phyloP scores from a whole-genome alignment of 106 monocot species.

The Phalaenopsis aphrodite region DNA sequence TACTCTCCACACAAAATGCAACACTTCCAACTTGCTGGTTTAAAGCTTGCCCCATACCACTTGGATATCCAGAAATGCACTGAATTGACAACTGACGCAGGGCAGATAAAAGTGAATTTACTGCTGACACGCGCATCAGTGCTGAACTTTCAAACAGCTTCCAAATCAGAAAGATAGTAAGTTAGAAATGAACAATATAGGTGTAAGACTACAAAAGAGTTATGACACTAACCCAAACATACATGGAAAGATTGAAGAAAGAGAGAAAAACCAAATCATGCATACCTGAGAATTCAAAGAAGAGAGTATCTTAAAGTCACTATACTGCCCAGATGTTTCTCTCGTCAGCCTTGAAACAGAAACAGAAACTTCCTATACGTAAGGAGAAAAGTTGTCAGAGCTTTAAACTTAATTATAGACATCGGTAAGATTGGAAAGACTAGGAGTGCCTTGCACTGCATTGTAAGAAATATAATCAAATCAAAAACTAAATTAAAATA shows the following conservation, averaged over 20 bases:
- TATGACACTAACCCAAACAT: background rate
- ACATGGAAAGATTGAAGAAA: conserved; percentile 6
- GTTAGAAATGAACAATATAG: background rate
- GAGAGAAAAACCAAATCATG: background rate
- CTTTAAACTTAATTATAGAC: background rate
- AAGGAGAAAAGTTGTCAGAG: background rate
- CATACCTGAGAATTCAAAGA: conserved; percentile 95
- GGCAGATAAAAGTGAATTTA: conserved; percentile 94
- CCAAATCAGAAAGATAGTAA: conserved; percentile 1
- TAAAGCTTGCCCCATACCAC: conserved; percentile 33
- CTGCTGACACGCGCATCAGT: conserved; percentile 86
- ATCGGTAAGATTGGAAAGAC: background rate
- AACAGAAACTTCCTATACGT: conserved; percentile 63
- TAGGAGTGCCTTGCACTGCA: too few species aligned
- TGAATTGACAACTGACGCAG: conserved; percentile 82
- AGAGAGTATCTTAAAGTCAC: conserved; percentile 89
- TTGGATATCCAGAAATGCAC: conserved; percentile 44
- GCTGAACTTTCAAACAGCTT: conserved; percentile 98
- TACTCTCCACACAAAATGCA: conserved; percentile 82
- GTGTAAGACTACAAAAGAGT: conserved; percentile 1
- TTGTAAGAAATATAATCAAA: background rate
- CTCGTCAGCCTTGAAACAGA: conserved; percentile 80
- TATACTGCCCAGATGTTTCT: conserved; percentile 84
- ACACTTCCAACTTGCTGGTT: conserved; percentile 61
- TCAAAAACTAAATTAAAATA: background rate